Percentiles rank a stretch among this genome's conserved stretches.
phyloP scores from a whole-genome alignment of 345 rosid species.

The Arabidopsis suecica region DNA sequence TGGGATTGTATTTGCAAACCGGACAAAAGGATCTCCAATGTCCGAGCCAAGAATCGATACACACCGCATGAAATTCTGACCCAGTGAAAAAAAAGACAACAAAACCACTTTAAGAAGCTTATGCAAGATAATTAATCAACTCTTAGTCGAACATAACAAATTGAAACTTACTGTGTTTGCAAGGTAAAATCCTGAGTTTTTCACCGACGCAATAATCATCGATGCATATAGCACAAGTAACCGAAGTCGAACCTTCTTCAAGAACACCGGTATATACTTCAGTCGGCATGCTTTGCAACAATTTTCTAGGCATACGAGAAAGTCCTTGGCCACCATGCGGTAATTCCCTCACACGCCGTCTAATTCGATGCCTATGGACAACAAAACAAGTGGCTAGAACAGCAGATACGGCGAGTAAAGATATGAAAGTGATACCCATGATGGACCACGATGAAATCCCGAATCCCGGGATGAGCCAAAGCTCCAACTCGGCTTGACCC shows the following conservation, averaged over 20 bases:
- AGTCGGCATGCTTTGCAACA: constrained; percentile 79
- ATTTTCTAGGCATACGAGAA: constrained; percentile 69
- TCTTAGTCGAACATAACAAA: neutral
- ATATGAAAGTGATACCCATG: constrained; percentile 75
- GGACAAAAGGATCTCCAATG: constrained; percentile 88
- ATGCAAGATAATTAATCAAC: neutral
- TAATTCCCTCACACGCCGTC: constrained; percentile 52
- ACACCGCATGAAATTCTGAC: constrained; percentile 68
- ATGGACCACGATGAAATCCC: constrained; percentile 83
- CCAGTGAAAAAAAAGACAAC: too few relatives aligned
- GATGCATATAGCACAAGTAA: constrained; percentile 79
- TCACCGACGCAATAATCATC: constrained; percentile 84
- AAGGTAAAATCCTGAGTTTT: constrained; percentile 78
- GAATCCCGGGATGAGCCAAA: constrained; percentile 70
- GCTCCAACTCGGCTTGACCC: constrained; percentile 55
- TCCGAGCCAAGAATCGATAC: constrained; percentile 87
- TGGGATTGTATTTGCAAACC: constrained; percentile 78
- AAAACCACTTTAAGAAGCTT: neutral
- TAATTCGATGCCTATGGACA: constrained; percentile 65
- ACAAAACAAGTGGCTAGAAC: constrained; percentile 82
- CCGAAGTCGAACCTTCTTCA: constrained; percentile 74
- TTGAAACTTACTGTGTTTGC: constrained; percentile 71
- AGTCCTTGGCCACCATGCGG: constrained; percentile 47
- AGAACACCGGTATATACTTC: constrained; percentile 64
- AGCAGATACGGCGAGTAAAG: constrained; percentile 72